Conservation (phyloP, 2,329 filamentous ascomycete species). For the Aspergillus sp. region DNA sequence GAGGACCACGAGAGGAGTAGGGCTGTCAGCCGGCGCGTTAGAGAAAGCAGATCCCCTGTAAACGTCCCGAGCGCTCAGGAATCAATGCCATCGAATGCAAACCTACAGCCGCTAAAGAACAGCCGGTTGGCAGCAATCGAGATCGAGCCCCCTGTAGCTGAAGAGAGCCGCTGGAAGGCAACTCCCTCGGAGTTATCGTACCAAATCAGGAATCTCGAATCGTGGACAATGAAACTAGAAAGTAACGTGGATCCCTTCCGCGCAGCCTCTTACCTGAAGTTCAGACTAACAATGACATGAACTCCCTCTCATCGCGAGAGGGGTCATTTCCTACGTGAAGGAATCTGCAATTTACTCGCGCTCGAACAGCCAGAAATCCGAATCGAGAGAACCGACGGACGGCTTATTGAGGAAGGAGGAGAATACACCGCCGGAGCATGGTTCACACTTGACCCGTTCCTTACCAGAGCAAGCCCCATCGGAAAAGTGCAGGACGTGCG, state of each 20-base stretch:
- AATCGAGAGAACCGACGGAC: constrained; percentile 18
- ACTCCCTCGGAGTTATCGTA: constrained; percentile 21
- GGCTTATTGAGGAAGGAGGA: constrained; percentile 18
- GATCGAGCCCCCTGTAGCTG: constrained; percentile 11
- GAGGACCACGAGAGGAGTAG: not conserved
- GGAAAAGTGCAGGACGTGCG: constrained; percentile 20
- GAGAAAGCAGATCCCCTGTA: not conserved
- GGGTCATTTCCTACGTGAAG: constrained; percentile 17
- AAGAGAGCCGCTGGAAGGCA: constrained; percentile 25
- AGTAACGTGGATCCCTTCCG: constrained; percentile 22
- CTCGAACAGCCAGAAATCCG: constrained; percentile 28
- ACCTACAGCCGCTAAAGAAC: constrained; percentile 27
- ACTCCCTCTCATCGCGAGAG: not conserved
- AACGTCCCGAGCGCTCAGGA: not conserved
- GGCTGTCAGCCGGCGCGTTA: not conserved
- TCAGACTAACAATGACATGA: not conserved
- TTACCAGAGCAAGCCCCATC: constrained; percentile 36
- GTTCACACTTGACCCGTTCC: constrained; percentile 34
- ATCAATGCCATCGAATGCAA: constrained; percentile 19
- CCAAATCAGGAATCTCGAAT: constrained; percentile 15
- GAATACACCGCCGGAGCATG: constrained; percentile 26
- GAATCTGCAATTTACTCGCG: constrained; percentile 29
- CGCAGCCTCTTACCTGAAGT: not conserved
- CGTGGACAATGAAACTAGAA: constrained; percentile 22
- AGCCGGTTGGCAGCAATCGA: constrained; percentile 23